phyloP scores from a whole-genome alignment of 1,139 yeast genomes.

The Groenewaldozyma auringiensis region DNA sequence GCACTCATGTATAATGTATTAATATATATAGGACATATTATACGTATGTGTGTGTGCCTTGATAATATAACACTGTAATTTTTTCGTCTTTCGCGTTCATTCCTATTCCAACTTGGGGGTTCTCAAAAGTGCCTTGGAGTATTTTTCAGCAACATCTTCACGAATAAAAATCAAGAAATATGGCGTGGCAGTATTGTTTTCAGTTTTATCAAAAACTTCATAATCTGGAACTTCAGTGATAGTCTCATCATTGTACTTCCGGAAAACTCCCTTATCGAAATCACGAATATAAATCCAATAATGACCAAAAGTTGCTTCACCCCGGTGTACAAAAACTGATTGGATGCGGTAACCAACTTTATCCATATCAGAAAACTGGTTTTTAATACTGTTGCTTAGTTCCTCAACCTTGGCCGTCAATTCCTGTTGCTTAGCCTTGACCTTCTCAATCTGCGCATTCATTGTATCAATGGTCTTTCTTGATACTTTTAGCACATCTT shows the following conservation, averaged over 20 bases:
- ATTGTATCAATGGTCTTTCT: slow-evolving; percentile 23
- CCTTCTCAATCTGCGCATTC: slow-evolving; percentile 21
- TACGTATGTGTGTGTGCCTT: background rate
- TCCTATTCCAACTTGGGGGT: too few relatives aligned
- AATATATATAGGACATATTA: background rate
- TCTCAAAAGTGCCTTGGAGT: slow-evolving; percentile 49
- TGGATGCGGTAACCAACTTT: slow-evolving; percentile 72
- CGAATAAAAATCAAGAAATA: slow-evolving; percentile 80
- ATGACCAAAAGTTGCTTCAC: slow-evolving; percentile 94
- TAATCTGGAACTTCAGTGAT: slow-evolving; percentile 69
- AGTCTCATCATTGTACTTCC: slow-evolving; percentile 88
- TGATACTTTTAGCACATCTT: slow-evolving; percentile 10
- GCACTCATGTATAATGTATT: slow-evolving; percentile 3
- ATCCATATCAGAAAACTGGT: slow-evolving; percentile 54
- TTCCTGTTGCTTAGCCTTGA: slow-evolving; percentile 12
- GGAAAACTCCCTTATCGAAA: slow-evolving; percentile 54
- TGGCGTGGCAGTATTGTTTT: slow-evolving; percentile 82
- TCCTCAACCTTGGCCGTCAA: slow-evolving; percentile 31
- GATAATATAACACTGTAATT: background rate
- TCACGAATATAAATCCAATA: slow-evolving; percentile 93
- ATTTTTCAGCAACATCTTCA: slow-evolving; percentile 49
- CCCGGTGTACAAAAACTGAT: slow-evolving; percentile 90
- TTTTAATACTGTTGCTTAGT: slow-evolving; percentile 43
- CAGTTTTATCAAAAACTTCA: slow-evolving; percentile 57
- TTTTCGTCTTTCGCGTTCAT: background rate